Conservation (phyloP, 352 stramenopile species). For the Globisporangium iwayamae region DNA sequence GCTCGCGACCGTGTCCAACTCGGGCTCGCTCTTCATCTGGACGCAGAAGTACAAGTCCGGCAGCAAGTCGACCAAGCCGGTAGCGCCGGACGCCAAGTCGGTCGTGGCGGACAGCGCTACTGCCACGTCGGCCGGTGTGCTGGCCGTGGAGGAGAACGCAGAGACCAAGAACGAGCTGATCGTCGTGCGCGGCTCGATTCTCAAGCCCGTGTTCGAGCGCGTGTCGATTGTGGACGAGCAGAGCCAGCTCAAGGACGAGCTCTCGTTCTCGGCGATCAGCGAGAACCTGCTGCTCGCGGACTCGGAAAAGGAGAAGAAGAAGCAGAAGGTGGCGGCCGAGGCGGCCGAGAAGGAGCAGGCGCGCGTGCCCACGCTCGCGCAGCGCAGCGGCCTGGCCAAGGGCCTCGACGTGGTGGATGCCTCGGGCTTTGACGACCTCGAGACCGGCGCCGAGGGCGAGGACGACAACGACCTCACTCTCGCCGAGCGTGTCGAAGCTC, state of each 20-base stretch:
- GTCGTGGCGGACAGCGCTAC: constrained; percentile 23
- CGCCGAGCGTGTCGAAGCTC: constrained; percentile 68
- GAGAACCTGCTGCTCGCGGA: constrained; percentile 62
- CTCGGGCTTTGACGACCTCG: constrained; percentile 60
- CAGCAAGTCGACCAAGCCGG: constrained; percentile 56
- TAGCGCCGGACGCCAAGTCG: constrained; percentile 46
- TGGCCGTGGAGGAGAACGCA: constrained; percentile 35
- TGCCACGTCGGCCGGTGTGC: constrained; percentile 36
- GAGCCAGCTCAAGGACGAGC: constrained; percentile 48
- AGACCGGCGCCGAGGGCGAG: constrained; percentile 22
- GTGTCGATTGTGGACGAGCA: constrained; percentile 59
- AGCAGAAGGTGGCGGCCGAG: constrained; percentile 45
- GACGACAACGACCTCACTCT: constrained; percentile 66
- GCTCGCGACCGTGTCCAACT: constrained; percentile 50
- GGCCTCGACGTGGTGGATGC: constrained; percentile 61
- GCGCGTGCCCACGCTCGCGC: constrained; percentile 68
- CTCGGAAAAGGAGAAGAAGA: constrained; percentile 46
- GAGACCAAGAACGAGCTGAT: constrained; percentile 36
- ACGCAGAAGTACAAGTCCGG: constrained; percentile 59
- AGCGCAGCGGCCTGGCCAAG: constrained; percentile 56
- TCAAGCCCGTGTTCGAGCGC: constrained; percentile 80
- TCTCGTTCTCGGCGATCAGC: constrained; percentile 56
- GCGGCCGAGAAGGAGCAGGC: constrained; percentile 47
- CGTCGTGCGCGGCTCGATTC: constrained; percentile 60
- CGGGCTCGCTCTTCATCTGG: constrained; percentile 72